phyloP scores from a whole-genome alignment of 73 alveolate genomes.

The Stentor roeselii region DNA sequence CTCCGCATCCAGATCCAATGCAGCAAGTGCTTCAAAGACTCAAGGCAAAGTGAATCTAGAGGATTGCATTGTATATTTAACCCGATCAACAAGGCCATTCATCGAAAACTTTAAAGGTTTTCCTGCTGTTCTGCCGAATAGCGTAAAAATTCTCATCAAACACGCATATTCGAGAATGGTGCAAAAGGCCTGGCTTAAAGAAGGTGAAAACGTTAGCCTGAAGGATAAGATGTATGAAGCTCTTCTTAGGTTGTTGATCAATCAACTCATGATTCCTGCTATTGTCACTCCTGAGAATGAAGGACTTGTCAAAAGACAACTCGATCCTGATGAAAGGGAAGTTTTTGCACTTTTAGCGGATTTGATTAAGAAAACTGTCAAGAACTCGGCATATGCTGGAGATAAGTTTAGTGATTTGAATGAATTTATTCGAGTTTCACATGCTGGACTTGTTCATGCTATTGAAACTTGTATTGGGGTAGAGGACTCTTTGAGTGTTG shows the following conservation, averaged over 20 bases:
- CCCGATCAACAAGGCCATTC: conserved; percentile 4
- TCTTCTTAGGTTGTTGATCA: neutral
- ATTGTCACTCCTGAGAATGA: conserved; percentile 8
- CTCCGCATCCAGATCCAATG: neutral
- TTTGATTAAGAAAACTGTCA: neutral
- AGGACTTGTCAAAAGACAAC: neutral
- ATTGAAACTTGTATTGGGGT: conserved; percentile 11
- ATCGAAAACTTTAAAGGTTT: neutral
- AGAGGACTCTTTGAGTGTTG: conserved; percentile 10
- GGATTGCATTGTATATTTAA: neutral
- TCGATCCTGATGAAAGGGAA: neutral
- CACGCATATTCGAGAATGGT: conserved; percentile 12
- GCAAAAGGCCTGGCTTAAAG: conserved; percentile 7
- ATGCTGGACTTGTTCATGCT: neutral
- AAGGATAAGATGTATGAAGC: neutral
- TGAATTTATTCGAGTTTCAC: neutral
- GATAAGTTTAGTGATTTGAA: neutral
- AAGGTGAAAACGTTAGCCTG: neutral
- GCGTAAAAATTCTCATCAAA: conserved; percentile 13
- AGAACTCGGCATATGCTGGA: neutral
- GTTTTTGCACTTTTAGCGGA: neutral
- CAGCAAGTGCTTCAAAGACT: neutral
- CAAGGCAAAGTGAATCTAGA: neutral
- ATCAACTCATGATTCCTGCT: conserved; percentile 3
- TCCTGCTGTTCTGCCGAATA: neutral